Percentiles rank a stretch among this genome's conserved stretches.
Conservation (phyloP, 768 basidiomycete species). For the Cystobasidium onofrii region DNA sequence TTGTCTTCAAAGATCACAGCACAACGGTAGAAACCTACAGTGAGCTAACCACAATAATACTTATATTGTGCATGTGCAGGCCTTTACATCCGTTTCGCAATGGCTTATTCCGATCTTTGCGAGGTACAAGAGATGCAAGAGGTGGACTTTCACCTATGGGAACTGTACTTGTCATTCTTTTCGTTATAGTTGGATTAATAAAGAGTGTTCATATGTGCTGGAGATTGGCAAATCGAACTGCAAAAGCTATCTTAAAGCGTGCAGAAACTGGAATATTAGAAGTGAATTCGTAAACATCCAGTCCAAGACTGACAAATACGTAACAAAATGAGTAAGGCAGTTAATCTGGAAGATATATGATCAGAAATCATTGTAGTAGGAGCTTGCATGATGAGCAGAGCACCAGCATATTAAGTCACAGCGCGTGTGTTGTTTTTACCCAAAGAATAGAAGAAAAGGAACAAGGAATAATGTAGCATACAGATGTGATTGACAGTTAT, state of each 20-base stretch:
- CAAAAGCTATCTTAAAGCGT: slow-evolving; percentile 2
- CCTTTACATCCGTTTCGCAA: slow-evolving; percentile 23
- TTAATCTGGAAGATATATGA: no score
- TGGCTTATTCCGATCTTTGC: slow-evolving; percentile 8
- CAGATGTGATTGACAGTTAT: no score
- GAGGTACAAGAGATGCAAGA: slow-evolving; percentile 7
- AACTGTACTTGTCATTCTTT: slow-evolving; percentile 8
- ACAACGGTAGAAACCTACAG: neutral
- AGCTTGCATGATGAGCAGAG: no score
- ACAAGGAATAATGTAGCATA: no score
- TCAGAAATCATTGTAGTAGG: no score
- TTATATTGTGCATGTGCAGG: neutral
- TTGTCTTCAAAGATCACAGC: neutral
- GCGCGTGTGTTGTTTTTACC: no score
- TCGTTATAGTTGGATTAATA: slow-evolving; percentile 14
- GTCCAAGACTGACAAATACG: no score
- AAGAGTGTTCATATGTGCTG: slow-evolving; percentile 28
- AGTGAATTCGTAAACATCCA: neutral
- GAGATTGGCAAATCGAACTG: slow-evolving; percentile 6
- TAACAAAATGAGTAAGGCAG: no score
- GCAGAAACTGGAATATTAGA: slow-evolving; percentile 23
- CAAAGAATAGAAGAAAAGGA: no score
- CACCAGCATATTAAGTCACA: no score
- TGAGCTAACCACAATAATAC: neutral
- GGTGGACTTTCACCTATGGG: slow-evolving; percentile 10